Evolutionary conservation across 2,329 filamentous ascomycete genomes (phyloP).

Genomic region (Beauveria sp.): DNA sequence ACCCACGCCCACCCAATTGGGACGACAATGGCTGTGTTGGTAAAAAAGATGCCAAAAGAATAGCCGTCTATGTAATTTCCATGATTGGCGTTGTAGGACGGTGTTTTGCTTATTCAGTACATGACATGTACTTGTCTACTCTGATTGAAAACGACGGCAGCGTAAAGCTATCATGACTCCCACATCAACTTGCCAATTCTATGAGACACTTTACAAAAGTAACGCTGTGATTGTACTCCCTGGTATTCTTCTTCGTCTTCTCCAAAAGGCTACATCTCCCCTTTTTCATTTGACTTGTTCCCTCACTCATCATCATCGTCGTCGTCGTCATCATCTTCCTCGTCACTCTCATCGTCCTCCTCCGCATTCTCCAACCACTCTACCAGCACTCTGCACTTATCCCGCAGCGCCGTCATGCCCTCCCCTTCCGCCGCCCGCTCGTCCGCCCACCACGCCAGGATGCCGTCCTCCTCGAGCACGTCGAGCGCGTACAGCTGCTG

Average conservation of each 20-base stretch:
- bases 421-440: conserved; percentile 57
- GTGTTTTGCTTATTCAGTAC: no score
- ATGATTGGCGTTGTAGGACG: no score
- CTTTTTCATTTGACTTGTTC: conserved; percentile 1
- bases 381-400: conserved; percentile 69
- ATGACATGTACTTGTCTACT: no score
- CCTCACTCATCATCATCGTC: neutral
- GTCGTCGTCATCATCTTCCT: conserved; percentile 15
- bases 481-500: conserved; percentile 83
- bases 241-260: neutral
- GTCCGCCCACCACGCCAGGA: conserved; percentile 83
- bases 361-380: conserved; percentile 77
- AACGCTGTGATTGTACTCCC: neutral
- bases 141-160: no score
- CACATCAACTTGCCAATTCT: neutral
- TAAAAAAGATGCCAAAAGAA: no score
- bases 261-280: neutral
- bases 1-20: no score
- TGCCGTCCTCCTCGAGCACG: conserved; percentile 80
- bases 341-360: conserved; percentile 46
- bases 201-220: neutral
- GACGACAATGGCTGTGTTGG: no score
- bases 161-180: no score
- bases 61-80: no score
- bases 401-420: conserved; percentile 61